These are phyloP conservation scores for Buddleja alternifolia DNA, from an alignment of 257 asterid species.

Conservation along the genomic window DNA sequence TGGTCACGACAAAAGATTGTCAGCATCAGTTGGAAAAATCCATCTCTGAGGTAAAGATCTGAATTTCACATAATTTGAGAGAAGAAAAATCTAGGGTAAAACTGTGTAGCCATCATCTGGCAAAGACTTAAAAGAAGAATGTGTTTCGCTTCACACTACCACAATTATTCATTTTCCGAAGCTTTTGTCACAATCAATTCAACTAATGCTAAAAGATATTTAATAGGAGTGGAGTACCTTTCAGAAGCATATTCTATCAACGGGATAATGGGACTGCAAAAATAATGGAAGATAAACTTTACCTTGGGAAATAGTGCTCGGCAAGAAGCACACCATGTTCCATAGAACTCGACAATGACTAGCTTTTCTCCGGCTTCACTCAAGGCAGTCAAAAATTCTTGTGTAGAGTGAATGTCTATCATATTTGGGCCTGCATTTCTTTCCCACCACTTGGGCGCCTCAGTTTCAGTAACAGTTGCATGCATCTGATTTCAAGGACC, in stretches of 20 bases:
- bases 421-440: slow-evolving; percentile 73
- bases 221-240: neutral
- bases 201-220: neutral
- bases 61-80: neutral
- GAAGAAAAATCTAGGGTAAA: neutral
- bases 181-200: neutral
- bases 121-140: no score
- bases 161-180: neutral
- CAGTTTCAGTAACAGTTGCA: slow-evolving; percentile 58
- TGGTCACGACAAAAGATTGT: neutral
- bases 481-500: slow-evolving; percentile 37
- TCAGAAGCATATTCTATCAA: slow-evolving; percentile 12
- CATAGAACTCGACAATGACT: slow-evolving; percentile 78
- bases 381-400: slow-evolving; percentile 65
- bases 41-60: neutral
- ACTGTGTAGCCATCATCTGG: neutral
- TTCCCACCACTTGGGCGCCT: slow-evolving; percentile 84
- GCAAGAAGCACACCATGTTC: slow-evolving; percentile 89
- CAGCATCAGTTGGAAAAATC: no score
- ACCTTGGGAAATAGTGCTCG: slow-evolving; percentile 84
- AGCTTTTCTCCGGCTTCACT: slow-evolving; percentile 76
- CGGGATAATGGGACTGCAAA: neutral
- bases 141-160: neutral
- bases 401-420: slow-evolving; percentile 72
- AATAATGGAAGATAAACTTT: neutral